Base-by-base conservation (phyloP, 208 protist species). In the Trypanosoma melophagium region DNA sequence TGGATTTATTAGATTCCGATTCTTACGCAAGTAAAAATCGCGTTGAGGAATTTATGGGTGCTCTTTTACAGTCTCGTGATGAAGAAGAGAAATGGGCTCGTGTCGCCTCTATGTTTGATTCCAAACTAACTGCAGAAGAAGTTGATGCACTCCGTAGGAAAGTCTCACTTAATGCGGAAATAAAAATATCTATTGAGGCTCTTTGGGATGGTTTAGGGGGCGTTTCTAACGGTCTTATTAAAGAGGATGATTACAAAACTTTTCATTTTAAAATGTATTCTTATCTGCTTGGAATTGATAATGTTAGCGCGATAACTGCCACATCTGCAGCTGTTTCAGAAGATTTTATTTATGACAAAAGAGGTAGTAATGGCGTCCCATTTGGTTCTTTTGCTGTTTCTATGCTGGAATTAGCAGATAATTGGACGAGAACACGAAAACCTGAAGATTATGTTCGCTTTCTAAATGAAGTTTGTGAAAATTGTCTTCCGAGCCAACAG, bases 361-460 rank as follows among this genome's bases (percentile, higher is more conserved):
- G 71, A 53, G 73, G 57, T 24, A 70, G 71, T 3, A 60, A 24
- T 44, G 83, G 78, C 14, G 69, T 94, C 0, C 58, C 61, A 2
- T 94, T 90, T 75, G 82, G 61, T 22, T 64, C 71, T 22, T 94
- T 92, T 67, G 76, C 76, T 13, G 38, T 83, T 42, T 89, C 81
- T 0, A 84, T 92, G 69, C 75, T 94, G 12, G 85, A 94, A 63
- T 56, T 92, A 16, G 86, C 79, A 0, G 89, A 94, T 44, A 94
- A 94, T 51, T 94, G 86, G 85, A 85, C 81, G 0, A 62, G 31
- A 10, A 71, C 74, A 25, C 58, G 89, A 13, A 52, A 66, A 5
- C 41, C 69, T 0, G 51, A 73, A 0, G 84, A 90, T 52, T 89
- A 74, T 61, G 75, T 79, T 49, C 3, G n/a, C 17, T 84, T 88